Evolutionary conservation across 345 rosid genomes (phyloP), one percentile per base, ranked within the genome.

Genomic region (Corchorus olitorius): DNA sequence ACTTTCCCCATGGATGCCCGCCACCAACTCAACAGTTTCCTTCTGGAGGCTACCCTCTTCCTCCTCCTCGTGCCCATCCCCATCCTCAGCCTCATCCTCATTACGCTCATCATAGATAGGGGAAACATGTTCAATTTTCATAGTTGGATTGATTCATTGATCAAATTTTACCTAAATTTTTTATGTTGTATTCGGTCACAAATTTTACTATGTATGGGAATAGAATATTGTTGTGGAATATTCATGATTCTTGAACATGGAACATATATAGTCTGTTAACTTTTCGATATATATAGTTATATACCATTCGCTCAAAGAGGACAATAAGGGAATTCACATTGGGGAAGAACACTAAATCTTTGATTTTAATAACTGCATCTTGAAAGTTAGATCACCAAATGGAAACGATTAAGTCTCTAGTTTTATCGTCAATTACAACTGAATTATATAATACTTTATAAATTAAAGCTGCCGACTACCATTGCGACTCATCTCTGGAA

Each of bases 41-140:
- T 64, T 79, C 79, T 0, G 17, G 37, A 14, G 65, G 52, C 43
- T 74, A 78, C 45, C 74, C 83, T 39, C 3, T 27, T 62, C 59
- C 75, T 59, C 33, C 33, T 16, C 22, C 74, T 48, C 70, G 35
- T 6, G 53, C 14, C 11, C 17, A 71, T 19, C 27, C 27, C 1
- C 27, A 27, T 27, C 27, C 27, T 27, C 27, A 27, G 1, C 27
- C 27, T 27, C 27, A 27, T 27, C 27, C 27, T 27, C 27, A 27
- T 27, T 27, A 53, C 14, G 53, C 14, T 19, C 17, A 71, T 39
- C 27, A 35, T 49, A 70, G 33, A 52, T 19, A 49, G 39, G 17
- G 43, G 3, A 39, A 5, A 71, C 34, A 54, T 17, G 17, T 10
- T 35, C n/a, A 8, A 27, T 27, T 8, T 49, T 33, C 58, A 20